phyloP scores from a whole-genome alignment of 257 asterid species.

The Solanum corneliomulleri region DNA sequence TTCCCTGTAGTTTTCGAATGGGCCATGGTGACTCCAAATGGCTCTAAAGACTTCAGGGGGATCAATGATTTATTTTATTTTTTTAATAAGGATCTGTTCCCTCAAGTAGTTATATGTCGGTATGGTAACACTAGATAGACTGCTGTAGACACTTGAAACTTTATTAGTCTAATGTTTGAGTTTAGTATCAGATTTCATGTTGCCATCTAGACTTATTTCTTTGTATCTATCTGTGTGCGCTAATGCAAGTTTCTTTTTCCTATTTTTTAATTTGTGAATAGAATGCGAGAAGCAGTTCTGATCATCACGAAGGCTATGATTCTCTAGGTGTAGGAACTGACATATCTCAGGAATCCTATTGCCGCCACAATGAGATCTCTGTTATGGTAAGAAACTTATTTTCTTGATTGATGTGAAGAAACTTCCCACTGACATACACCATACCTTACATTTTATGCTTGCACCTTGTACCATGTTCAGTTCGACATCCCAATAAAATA shows the following conservation, averaged over 20 bases:
- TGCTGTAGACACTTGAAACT: background rate
- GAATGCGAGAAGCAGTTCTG: background rate
- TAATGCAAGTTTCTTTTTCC: background rate
- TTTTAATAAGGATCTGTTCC: background rate
- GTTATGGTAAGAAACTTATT: slow-evolving; percentile 45
- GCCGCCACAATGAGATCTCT: slow-evolving; percentile 70
- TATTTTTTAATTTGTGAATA: background rate
- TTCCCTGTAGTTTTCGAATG: background rate
- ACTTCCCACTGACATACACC: too few relatives aligned
- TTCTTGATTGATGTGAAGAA: background rate
- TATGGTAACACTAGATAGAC: background rate
- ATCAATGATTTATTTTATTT: background rate
- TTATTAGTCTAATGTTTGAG: background rate
- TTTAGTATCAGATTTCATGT: background rate
- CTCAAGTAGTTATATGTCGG: background rate
- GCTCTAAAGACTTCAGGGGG: background rate
- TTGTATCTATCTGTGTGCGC: background rate
- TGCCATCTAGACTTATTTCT: background rate
- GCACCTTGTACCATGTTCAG: background rate
- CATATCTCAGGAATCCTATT: slow-evolving; percentile 55
- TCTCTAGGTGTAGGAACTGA: slow-evolving; percentile 28
- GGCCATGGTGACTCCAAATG: background rate
- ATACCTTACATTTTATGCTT: too few relatives aligned
- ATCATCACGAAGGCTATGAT: slow-evolving; percentile 19
- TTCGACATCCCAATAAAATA: background rate